Base-by-base conservation (phyloP, 2,329 filamentous ascomycete species). In the Xylaria sp. region DNA sequence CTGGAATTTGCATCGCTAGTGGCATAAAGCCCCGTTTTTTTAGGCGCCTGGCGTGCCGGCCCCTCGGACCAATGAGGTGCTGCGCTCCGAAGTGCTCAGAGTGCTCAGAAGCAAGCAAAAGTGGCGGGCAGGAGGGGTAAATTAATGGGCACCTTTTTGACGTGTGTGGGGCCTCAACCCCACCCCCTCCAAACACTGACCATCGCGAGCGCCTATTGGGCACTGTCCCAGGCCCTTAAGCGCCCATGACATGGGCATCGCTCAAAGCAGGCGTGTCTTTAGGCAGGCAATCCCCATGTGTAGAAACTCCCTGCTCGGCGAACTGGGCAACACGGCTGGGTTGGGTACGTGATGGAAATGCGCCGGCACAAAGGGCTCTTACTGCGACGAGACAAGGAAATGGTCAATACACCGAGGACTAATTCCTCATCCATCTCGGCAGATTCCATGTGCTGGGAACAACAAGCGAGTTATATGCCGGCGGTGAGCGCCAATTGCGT, bases 1-100 rank as follows among this genome's bases (percentile, higher is more conserved):
- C 65, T 64, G 65, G 63, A 60, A 61, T 53, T 49, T 67, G 65
- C 65, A 65, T 63, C 37, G 58, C 19, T 37, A 54, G 58, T 52
- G 55, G 48, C 33, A 60, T 37, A 9, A 38, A 11, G 31, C 29
- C 53, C 61, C 63, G n/a, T 21, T 65, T 60, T n/a, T 63, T 65
- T 65, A 65, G 61, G 63, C 63, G 63, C 63, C 60, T 52, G 54
- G 38, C 40, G 13, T 55, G 35, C 13, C 53, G 53, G 23, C 29
- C 43, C 10, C 11, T 4, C 11, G 7, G 25, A 46, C 62, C 59
- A 65, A 65, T 60, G 41, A 63, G 31, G 38, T 23, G 37, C 15
- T 15, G 35, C 6, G 31, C 19, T 43, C 17, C 15, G 37, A 40
- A 4, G 10, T 40, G 37, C 10, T 13, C 37, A 8, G 37, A 25